phyloP scores from a whole-genome alignment of 2,329 filamentous ascomycete genomes.

The Hypocreales sp. region DNA sequence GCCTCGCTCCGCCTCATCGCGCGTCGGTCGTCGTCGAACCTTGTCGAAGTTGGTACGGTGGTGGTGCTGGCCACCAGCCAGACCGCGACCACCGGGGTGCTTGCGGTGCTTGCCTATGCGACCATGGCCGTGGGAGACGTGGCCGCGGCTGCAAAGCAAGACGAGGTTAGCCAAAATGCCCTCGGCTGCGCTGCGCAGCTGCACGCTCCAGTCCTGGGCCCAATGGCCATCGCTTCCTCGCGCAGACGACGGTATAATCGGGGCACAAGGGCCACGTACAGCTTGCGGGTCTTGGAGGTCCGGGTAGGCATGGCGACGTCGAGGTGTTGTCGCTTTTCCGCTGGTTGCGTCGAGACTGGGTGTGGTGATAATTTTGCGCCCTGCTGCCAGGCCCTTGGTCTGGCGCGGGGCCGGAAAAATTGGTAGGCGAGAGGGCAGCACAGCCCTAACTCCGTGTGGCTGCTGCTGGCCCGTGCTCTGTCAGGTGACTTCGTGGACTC shows the following conservation, averaged over 20 bases:
- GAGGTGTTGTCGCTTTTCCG: constrained; percentile 28
- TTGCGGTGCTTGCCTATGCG: constrained; percentile 99
- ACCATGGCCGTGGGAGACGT: constrained; percentile 97
- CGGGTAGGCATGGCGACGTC: constrained; percentile 56
- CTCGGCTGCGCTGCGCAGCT: not conserved
- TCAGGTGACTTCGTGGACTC: constrained; percentile 15
- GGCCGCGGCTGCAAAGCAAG: constrained; percentile 57
- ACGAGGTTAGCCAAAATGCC: constrained; percentile 6
- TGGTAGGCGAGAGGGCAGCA: constrained; percentile 24
- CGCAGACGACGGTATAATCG: too few relatives aligned
- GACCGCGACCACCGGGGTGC: constrained; percentile 67
- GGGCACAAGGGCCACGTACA: too few relatives aligned
- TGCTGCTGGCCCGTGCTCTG: constrained; percentile 2
- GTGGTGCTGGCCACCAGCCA: constrained; percentile 98
- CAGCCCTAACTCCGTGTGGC: constrained; percentile 19
- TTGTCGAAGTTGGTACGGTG: constrained; percentile 47
- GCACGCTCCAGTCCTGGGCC: too few relatives aligned
- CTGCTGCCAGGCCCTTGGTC: too few relatives aligned
- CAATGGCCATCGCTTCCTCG: too few relatives aligned
- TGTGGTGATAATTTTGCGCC: constrained; percentile 23
- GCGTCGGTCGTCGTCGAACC: constrained; percentile 43
- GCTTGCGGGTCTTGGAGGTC: constrained; percentile 63
- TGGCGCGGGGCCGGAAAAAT: constrained; percentile 16
- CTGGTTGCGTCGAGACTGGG: constrained; percentile 18
- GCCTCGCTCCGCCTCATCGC: constrained; percentile 2